Evolutionary conservation across 2,329 filamentous ascomycete genomes (phyloP), one percentile per base, ranked within the genome.

Genomic region (Purpureocillium lavendulum): DNA sequence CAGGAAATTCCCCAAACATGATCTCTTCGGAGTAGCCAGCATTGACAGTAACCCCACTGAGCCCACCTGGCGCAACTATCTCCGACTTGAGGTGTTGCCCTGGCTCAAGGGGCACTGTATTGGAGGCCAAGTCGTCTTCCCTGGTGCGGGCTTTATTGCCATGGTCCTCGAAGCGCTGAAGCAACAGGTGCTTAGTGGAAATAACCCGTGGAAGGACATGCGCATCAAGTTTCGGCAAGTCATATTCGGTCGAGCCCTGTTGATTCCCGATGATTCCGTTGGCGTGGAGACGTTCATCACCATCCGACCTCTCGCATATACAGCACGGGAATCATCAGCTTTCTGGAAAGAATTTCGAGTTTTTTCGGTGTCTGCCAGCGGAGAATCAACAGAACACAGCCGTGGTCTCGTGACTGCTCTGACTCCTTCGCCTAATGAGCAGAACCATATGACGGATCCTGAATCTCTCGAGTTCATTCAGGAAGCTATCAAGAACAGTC

Each of bases 101-200:
- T 64, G 60, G 60, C 32, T 64, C 6, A 36, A 38, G 2, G 55
- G 56, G 13, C 61, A 64, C 36, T 39, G 42, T 5, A 47, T 62
- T 9, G 45, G 52, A 16, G 46, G 45, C 1, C 41, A 49, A 10
- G 40, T 56, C 9, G 45, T 64, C 1, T 62, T 60, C 39, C 59
- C 61, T 2, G 53, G 40, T 9, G 54, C 60, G 2, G 60, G 51
- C 7, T 62, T 60, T 36, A 42, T 62, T 9, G 41, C 50, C 15
- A 60, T 61, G 53, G 57, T 52, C n/a, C 47, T 50, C 4, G 59
- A 65, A 44, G 59, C 57, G 12, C 33, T 49, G 7, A 43, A 47
- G 4, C 51, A 48, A 16, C 39, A 40, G n/a, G 40, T 15, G 10
- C 32, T 38, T 15, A 38, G 18, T 13, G 30, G 15, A n/a, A 37